Evolutionary conservation across 306 rosid species (phyloP), one percentile per base, ranked within the genome.

Genomic region (Prunus mume): DNA sequence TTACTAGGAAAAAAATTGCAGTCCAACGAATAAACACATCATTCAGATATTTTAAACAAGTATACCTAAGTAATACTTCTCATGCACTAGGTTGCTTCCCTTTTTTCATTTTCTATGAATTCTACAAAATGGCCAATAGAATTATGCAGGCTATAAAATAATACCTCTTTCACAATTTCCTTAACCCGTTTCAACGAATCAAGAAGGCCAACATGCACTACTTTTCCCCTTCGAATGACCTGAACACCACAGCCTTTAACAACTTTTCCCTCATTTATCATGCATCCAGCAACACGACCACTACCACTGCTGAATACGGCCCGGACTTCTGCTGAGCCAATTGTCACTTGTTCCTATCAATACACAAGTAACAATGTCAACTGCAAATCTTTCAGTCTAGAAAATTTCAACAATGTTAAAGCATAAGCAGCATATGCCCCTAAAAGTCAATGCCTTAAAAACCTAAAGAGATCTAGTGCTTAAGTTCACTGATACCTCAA

Each of bases 241-340:
- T 84, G 91, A 81, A 95, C 65, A 51, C 99, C 97, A 15, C 97
- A 95, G 63, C 91, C 96, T 54, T 88, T 83, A 17, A 79, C 63
- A 61, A 92, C 54, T 81, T 95, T 95, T 77, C 99, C 97, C 27
- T 90, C 96, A 1, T 34, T 85, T 46, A 92, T 83, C 97, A 95
- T 95, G 84, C 99, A 95, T 65, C 99, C 99, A 79, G 99, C 99
- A 69, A 88, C 97, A 72, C 90, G 92, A 78, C 96, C 93, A 75
- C 99, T 95, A 68, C 99, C 97, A 65, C 97, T 92, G 85, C 97
- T 89, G 85, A 95, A 95, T 43, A 86, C 72, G 0, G 97, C 99
- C 28, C 99, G 89, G 62, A 95, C 88, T 83, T 87, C 90, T 9
- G 93, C 97, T 34, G 91, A 86, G 62, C 99, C 99, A 85, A 92